These are phyloP conservation scores for Agrostemma githago DNA, from an alignment of 148 eudicot genomes.

Conservation along the genomic window DNA sequence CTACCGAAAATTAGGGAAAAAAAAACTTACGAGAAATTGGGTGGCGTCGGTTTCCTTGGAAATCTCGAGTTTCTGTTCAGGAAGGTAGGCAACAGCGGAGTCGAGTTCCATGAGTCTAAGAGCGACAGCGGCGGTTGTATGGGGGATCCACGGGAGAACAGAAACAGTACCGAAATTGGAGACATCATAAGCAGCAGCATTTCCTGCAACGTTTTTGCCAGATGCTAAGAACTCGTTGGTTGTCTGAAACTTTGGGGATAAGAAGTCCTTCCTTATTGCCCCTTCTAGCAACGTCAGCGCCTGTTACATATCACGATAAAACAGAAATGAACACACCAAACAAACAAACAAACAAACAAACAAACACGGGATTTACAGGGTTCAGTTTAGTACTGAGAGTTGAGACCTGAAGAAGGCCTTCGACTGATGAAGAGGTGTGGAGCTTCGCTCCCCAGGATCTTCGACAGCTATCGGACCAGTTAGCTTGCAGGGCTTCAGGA, in stretches of 20 bases:
- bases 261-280: constrained; percentile 53
- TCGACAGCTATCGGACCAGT: constrained; percentile 65
- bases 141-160: constrained; percentile 89
- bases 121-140: constrained; percentile 75
- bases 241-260: constrained; percentile 53
- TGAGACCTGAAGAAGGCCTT: constrained; percentile 70
- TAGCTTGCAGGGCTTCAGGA: constrained; percentile 56
- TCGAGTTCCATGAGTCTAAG: constrained; percentile 87
- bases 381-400: constrained; percentile 4
- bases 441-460: constrained; percentile 66
- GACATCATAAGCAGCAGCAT: constrained; percentile 24
- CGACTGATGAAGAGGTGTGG: constrained; percentile 47
- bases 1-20: no score
- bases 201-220: constrained; percentile 30
- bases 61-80: constrained; percentile 45
- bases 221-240: constrained; percentile 51
- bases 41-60: constrained; percentile 38
- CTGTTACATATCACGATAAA: constrained; percentile 30
- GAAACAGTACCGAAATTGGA: constrained; percentile 30
- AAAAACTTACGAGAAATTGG: constrained; percentile 45
- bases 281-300: constrained; percentile 59
- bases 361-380: no score
- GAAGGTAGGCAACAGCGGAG: constrained; percentile 52
- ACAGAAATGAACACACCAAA: neutral
- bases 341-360: no score